These are phyloP conservation scores for Trichophyton verrucosum DNA, from an alignment of 2,329 filamentous ascomycete species.

Conservation along the genomic window DNA sequence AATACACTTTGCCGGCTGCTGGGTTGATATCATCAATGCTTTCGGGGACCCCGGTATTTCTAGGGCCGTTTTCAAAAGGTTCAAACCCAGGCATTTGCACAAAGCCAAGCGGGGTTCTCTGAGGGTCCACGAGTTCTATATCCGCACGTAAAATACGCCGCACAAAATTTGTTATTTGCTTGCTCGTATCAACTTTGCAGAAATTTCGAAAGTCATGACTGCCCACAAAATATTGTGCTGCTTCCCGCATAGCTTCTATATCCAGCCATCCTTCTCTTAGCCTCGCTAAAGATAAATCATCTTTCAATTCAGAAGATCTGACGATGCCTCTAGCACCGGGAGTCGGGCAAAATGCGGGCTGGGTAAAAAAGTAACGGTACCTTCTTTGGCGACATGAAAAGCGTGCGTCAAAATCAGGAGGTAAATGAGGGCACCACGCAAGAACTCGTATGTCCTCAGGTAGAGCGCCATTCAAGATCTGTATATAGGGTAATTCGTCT, in stretches of 20 bases:
- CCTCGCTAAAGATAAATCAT: constrained; percentile 16
- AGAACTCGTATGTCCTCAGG: constrained; percentile 81
- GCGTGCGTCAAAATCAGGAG: constrained; percentile 70
- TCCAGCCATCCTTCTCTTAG: constrained; percentile 66
- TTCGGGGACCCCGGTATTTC: constrained; percentile 6
- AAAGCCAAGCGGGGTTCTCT: constrained; percentile 45
- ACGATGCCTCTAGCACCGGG: constrained; percentile 43
- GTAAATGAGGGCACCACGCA: constrained; percentile 81
- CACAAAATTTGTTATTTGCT: constrained; percentile 76
- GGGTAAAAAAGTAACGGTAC: constrained; percentile 97
- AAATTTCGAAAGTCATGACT: constrained; percentile 92
- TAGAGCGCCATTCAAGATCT: constrained; percentile 72
- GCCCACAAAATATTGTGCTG: constrained; percentile 68
- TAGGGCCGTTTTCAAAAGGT: constrained; percentile 14
- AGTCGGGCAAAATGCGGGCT: constrained; percentile 67
- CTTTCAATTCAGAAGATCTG: constrained; percentile 15
- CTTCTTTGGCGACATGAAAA: constrained; percentile 85
- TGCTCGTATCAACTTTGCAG: constrained; percentile 82
- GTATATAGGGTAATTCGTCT: constrained; percentile 75
- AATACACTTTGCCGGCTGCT: constrained; percentile 53
- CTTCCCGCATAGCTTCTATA: constrained; percentile 72
- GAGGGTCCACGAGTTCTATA: constrained; percentile 55
- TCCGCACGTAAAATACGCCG: constrained; percentile 68
- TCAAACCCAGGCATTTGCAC: constrained; percentile 38
- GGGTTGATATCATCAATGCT: not conserved